Evolutionary conservation across 257 asterid genomes (phyloP).

Genomic region (Orobanche coerulescens): DNA sequence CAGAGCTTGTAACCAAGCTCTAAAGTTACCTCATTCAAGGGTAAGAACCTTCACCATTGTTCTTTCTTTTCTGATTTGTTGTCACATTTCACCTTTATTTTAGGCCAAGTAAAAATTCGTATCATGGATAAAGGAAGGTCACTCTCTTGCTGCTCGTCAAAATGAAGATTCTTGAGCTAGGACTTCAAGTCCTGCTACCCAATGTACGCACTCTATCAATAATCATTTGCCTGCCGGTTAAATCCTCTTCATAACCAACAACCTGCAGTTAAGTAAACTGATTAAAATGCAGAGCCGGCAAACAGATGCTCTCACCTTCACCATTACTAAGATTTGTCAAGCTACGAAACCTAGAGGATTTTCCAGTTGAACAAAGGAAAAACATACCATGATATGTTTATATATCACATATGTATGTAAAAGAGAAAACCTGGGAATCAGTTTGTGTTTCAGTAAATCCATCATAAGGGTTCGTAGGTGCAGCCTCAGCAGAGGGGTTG

Average conservation of each 20-base stretch:
- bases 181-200: conserved; percentile 46
- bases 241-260: conserved; percentile 87
- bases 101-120: background rate
- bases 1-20: too few species aligned
- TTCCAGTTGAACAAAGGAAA: conserved; percentile 16
- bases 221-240: conserved; percentile 93
- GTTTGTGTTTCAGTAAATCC: conserved; percentile 89
- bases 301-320: background rate
- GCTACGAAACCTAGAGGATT: background rate
- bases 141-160: background rate
- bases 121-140: background rate
- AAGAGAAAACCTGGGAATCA: conserved; percentile 74
- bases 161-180: background rate
- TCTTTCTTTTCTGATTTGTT: background rate
- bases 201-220: conserved; percentile 80
- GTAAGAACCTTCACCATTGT: background rate
- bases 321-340: conserved; percentile 5
- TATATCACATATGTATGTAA: conserved; percentile 14
- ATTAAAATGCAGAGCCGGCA: background rate
- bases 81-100: background rate
- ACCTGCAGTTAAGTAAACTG: conserved; percentile 41
- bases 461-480: conserved; percentile 39
- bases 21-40: background rate
- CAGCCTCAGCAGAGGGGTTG: conserved; percentile 31
- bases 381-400: conserved; percentile 3